These are phyloP conservation scores for Salix koriyanagi DNA, from an alignment of 345 rosid species.

Conservation along the genomic window DNA sequence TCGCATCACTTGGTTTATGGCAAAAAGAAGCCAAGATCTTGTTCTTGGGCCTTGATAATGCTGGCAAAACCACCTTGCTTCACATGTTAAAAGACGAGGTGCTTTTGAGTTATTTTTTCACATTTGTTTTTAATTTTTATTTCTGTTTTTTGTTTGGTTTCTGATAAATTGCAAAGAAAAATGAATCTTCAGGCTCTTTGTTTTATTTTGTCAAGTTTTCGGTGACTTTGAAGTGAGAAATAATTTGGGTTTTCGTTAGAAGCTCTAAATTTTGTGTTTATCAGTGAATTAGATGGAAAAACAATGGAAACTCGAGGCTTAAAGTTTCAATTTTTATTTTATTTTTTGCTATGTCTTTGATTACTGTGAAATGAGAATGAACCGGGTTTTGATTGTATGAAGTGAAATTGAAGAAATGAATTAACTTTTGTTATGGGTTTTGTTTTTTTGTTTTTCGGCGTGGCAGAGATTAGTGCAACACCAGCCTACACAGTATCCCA, in stretches of 20 bases:
- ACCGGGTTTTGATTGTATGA: not conserved
- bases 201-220: not conserved
- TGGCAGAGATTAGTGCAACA: slow-evolving; percentile 73
- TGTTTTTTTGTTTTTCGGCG: slow-evolving; percentile 11
- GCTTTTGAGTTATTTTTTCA: not conserved
- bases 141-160: not conserved
- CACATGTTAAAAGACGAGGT: slow-evolving; percentile 65
- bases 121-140: not conserved
- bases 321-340: not conserved
- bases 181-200: not conserved
- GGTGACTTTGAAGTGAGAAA: not conserved
- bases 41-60: slow-evolving; percentile 77
- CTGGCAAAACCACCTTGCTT: slow-evolving; percentile 79
- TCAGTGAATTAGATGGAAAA: not conserved
- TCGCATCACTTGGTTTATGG: slow-evolving; percentile 67
- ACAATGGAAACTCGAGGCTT: not conserved
- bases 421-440: not conserved
- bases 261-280: not conserved
- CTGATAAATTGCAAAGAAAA: not conserved
- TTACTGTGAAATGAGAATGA: not conserved
- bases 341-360: not conserved
- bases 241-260: not conserved
- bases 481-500: slow-evolving; percentile 82
- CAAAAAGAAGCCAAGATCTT: slow-evolving; percentile 87
- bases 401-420: not conserved